Conservation (phyloP, 2,329 filamentous ascomycete species). For the Sphaerulina musiva region DNA sequence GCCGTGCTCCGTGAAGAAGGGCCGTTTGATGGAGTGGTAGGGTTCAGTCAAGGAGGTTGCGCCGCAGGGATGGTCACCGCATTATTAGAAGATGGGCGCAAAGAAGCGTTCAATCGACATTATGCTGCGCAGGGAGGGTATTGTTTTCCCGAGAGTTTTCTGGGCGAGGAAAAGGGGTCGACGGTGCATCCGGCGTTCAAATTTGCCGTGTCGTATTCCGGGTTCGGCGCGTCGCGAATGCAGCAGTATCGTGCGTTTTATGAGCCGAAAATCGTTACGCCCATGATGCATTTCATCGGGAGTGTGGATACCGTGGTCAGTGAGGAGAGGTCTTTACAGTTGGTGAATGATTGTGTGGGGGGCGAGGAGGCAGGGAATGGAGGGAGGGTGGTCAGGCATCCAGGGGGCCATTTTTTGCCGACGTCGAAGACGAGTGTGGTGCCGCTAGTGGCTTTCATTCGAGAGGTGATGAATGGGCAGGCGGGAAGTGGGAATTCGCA, state of each 20-base stretch:
- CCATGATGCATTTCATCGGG: conserved; percentile 74
- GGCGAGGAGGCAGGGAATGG: conserved; percentile 39
- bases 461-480: conserved; percentile 31
- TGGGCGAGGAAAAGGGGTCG: conserved; percentile 29
- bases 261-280: conserved; percentile 67
- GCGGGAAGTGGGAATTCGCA: conserved; percentile 27
- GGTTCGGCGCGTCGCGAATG: conserved; percentile 61
- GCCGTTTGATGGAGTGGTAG: conserved; percentile 70
- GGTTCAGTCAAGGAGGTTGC: conserved; percentile 75
- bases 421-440: conserved; percentile 70
- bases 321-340: conserved; percentile 60
- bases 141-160: conserved; percentile 47
- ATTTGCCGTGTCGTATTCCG: conserved; percentile 71
- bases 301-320: conserved; percentile 83
- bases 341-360: conserved; percentile 59
- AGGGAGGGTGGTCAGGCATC: conserved; percentile 59
- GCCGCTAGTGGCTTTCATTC: conserved; percentile 67
- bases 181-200: conserved; percentile 51
- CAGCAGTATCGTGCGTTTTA: conserved; percentile 62
- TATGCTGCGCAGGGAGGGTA: conserved; percentile 33
- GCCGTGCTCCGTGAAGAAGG: conserved; percentile 55
- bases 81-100: conserved; percentile 56
- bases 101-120: conserved; percentile 44
- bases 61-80: conserved; percentile 65
- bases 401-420: conserved; percentile 85